Evolutionary conservation across 805 yeast species (phyloP).

Genomic region (Metschnikowia gelsemii): DNA sequence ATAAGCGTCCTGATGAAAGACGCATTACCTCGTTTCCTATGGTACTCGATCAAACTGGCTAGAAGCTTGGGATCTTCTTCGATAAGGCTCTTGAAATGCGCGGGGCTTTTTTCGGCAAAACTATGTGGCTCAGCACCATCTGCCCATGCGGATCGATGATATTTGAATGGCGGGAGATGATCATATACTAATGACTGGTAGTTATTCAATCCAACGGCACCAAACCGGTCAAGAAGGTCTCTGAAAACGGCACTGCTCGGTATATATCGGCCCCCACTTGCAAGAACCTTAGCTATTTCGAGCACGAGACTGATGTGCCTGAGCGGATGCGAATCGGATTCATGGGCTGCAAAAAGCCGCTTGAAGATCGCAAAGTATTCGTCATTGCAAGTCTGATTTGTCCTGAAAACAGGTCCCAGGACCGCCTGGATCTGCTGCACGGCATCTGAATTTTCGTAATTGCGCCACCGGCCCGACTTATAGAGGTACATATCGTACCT

Average conservation of each 20-base stretch:
- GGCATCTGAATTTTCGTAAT: constrained; percentile 33
- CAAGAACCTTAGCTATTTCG: constrained; percentile 14
- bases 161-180: constrained; percentile 25
- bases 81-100: constrained; percentile 26
- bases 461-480: constrained; percentile 35
- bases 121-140: constrained; percentile 7
- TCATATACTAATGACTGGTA: constrained; percentile 32
- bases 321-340: constrained; percentile 10
- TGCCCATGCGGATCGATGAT: constrained; percentile 25
- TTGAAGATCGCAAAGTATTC: constrained; percentile 26
- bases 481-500: constrained; percentile 26
- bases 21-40: constrained; percentile 21
- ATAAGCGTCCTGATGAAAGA: constrained; percentile 27
- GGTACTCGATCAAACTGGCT: constrained; percentile 27
- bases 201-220: constrained; percentile 21
- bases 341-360: constrained; percentile 19
- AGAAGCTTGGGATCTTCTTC: constrained; percentile 34
- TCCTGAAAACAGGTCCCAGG: constrained; percentile 17
- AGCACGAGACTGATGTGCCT: constrained; percentile 15
- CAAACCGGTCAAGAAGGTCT: constrained; percentile 28
- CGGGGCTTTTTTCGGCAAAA: constrained; percentile 17
- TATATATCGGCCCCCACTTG: constrained; percentile 17
- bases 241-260: constrained; percentile 29
- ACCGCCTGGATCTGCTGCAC: constrained; percentile 20
- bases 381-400: constrained; percentile 17